Percentiles rank a stretch among this genome's conserved stretches.
These are phyloP conservation scores for Harringtonia aguacate DNA, from an alignment of 2,329 filamentous ascomycete genomes.

Conservation along the genomic window DNA sequence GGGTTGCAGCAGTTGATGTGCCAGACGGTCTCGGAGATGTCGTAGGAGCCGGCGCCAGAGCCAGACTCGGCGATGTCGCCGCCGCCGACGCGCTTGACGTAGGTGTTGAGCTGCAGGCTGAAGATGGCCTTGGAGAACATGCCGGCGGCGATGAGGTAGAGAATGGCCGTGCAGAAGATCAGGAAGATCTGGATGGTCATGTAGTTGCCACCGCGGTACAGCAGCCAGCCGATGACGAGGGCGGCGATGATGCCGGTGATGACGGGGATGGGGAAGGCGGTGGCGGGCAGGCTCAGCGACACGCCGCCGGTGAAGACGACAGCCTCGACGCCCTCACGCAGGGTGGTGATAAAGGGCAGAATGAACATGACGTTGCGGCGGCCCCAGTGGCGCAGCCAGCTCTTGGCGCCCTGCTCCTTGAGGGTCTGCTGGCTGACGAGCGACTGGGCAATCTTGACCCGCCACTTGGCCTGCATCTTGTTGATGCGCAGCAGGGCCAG, in stretches of 20 bases:
- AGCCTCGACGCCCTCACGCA: conserved; percentile 77
- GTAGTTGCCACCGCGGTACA: conserved; percentile 41
- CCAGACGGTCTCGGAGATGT: conserved; percentile 68
- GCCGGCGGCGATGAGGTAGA: conserved; percentile 73
- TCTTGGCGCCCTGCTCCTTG: conserved; percentile 11
- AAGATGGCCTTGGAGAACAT: conserved; percentile 68
- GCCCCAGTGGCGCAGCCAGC: conserved; percentile 44
- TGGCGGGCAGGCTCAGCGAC: conserved; percentile 62
- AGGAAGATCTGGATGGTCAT: conserved; percentile 40
- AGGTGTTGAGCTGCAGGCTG: conserved; percentile 52
- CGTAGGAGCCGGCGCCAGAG: conserved; percentile 61
- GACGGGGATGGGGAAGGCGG: conserved; percentile 67
- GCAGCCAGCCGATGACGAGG: conserved; percentile 53
- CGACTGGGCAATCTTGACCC: conserved; percentile 65
- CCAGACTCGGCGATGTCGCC: conserved; percentile 37
- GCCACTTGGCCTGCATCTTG: conserved; percentile 81
- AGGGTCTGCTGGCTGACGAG: conserved; percentile 41
- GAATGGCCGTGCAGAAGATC: conserved; percentile 64
- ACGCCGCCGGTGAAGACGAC: conserved; percentile 83
- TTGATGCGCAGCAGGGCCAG: conserved; percentile 69
- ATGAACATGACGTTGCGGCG: conserved; percentile 74
- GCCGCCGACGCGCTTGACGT: conserved; percentile 39
- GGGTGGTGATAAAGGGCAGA: conserved; percentile 77
- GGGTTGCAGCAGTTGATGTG: conserved; percentile 81
- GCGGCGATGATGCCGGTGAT: conserved; percentile 62